These are phyloP conservation scores for Pseudogymnoascus sp. DNA, from an alignment of 2,329 filamentous ascomycete genomes.

Conservation along the genomic window DNA sequence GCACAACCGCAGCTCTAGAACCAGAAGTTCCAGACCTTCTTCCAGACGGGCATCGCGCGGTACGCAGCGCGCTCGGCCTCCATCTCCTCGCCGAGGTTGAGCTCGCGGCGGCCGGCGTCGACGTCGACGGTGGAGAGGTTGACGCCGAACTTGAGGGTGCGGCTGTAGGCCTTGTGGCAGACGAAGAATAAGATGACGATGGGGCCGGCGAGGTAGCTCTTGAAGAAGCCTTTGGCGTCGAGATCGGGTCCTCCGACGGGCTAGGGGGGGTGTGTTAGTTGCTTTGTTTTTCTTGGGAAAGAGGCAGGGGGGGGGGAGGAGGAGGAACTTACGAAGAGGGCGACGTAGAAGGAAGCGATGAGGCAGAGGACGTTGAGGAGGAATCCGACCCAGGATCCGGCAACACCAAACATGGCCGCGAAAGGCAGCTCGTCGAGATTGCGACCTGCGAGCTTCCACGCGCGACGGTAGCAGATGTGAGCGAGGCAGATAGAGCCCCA, in stretches of 20 bases:
- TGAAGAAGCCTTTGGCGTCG: conserved; percentile 47
- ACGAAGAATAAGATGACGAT: conserved; percentile 52
- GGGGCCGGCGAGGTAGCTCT: conserved; percentile 46
- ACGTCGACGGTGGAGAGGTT: conserved; percentile 22
- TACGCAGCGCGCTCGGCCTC: conserved; percentile 24
- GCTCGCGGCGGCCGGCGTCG: conserved; percentile 25
- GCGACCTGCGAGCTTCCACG: conserved; percentile 49
- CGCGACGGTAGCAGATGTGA: conserved; percentile 55
- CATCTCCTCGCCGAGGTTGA: conserved; percentile 24
- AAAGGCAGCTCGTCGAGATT: conserved; percentile 37
- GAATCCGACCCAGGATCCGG: conserved; percentile 59
- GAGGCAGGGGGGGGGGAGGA: not conserved
- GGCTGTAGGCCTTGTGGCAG: conserved; percentile 52
- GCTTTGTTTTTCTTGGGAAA: conserved; percentile 17
- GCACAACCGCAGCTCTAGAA: not conserved
- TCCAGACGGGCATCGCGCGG: conserved; percentile 23
- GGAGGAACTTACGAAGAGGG: conserved; percentile 29
- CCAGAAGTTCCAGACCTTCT: conserved; percentile 17
- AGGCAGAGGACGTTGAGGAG: conserved; percentile 57
- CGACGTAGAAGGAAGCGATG: conserved; percentile 42
- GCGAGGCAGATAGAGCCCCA: conserved; percentile 59
- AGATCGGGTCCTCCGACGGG: conserved; percentile 38
- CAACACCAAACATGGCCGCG: conserved; percentile 41
- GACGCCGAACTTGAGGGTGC: conserved; percentile 21
- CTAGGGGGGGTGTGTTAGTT: not conserved